phyloP scores from a whole-genome alignment of 129 eudicot genomes.

The Helianthus tuberosus region DNA sequence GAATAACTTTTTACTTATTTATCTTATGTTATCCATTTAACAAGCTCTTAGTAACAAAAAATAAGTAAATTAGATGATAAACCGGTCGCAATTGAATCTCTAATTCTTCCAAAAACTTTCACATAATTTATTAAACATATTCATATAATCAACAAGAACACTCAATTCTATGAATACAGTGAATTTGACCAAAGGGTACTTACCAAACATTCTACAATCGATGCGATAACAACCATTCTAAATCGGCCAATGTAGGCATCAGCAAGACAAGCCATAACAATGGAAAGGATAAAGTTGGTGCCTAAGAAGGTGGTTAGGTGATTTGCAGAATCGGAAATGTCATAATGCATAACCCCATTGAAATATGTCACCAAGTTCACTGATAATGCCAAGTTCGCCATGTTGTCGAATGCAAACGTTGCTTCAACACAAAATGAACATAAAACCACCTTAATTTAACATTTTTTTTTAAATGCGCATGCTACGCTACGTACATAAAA shows the following conservation, averaged over 20 bases:
- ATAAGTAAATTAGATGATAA: too few relatives aligned
- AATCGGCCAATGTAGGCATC: constrained; percentile 70
- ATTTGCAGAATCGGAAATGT: constrained; percentile 66
- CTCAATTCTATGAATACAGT: neutral
- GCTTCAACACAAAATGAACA: constrained; percentile 35
- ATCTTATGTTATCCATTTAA: too few relatives aligned
- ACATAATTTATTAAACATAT: too few relatives aligned
- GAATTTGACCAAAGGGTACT: neutral
- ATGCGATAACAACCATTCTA: constrained; percentile 49
- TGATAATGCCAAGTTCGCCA: constrained; percentile 55
- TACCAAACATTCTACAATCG: constrained; percentile 58
- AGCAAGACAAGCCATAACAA: constrained; percentile 57
- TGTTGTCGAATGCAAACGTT: constrained; percentile 53
- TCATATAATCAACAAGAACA: too few relatives aligned
- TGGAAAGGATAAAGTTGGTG: constrained; percentile 55
- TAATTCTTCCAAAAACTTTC: too few relatives aligned
- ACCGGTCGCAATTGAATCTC: too few relatives aligned
- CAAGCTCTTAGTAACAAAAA: too few relatives aligned
- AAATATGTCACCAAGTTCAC: constrained; percentile 69
- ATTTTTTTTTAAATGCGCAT: too few relatives aligned
- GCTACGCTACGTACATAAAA: neutral
- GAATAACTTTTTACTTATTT: too few relatives aligned
- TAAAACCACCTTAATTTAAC: neutral
- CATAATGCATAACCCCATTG: constrained; percentile 60
- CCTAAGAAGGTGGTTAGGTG: constrained; percentile 74